Evolutionary conservation across 257 asterid species (phyloP), one percentile per base, ranked within the genome.

Genomic region (Nicotiana obtusifolia): DNA sequence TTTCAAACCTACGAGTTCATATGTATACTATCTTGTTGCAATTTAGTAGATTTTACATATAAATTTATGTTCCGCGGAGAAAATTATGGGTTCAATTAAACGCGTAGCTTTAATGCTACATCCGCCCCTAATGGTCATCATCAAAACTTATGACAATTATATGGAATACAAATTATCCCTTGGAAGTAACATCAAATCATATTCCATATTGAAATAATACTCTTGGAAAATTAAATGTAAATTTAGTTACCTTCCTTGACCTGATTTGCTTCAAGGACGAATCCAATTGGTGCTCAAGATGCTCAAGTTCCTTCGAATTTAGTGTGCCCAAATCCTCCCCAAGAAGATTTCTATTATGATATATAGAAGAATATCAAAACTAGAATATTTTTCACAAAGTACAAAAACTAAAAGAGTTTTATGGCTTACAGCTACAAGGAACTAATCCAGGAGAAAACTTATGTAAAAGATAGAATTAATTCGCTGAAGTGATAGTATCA

Each of bases 241-340:
- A 41, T 41, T 41, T 41, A 8, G 49, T 41, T 82, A 85, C 86
- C 86, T 85, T 83, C 20, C 75, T 85, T 80, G 88, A 85, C 54
- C 88, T 76, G 22, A 85, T 79, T 22, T 85, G 82, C 64, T 77
- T 85, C 77, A 85, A 77, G 53, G 88, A 85, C 3, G 61, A 26
- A 62, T 85, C 86, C 20, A 85, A 78, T 57, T 83, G 88, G 37
- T 81, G 78, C 37, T 85, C 88, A 11, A 85, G 86, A 15, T 78
- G 87, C 16, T 82, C 87, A 10, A 85, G 83, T 41, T 85, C 88
- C 57, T 80, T 85, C 5, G 84, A 28, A 37, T 53, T 83, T 73
- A 83, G 75, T 64, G 35, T 59, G 19, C 57, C 86, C 82, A 85
- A 83, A 47, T 85, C 86, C 62, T 85, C 86, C 16, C 88, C 88